Evolutionary conservation across 768 basidiomycete species (phyloP).

Genomic region (Lactarius deliciosus): DNA sequence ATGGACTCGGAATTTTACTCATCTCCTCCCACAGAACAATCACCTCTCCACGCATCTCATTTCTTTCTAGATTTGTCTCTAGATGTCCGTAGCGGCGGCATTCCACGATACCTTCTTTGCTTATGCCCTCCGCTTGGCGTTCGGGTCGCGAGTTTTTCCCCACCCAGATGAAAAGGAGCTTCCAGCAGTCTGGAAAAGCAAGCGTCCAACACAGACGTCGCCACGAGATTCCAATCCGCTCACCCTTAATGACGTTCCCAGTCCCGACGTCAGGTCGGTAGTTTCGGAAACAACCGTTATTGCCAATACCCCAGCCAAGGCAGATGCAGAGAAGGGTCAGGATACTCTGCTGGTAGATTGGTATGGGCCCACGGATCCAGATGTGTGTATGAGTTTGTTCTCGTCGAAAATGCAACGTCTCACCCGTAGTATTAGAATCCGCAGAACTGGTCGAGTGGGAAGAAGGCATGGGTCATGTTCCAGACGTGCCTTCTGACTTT

Average conservation of each 20-base stretch:
- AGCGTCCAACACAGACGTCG: slow-evolving; percentile 12
- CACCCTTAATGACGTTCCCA: background rate
- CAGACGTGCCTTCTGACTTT: slow-evolving; percentile 39
- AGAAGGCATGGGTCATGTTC: slow-evolving; percentile 36
- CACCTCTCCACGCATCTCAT: too few relatives aligned
- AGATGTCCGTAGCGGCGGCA: slow-evolving; percentile 21
- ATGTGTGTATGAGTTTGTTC: slow-evolving; percentile 13
- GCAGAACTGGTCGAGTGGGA: slow-evolving; percentile 37
- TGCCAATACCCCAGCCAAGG: background rate
- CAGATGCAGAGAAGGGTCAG: slow-evolving; percentile 17
- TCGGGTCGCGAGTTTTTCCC: slow-evolving; percentile 31
- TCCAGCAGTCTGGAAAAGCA: slow-evolving; percentile 25
- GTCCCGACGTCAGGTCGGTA: slow-evolving; percentile 2
- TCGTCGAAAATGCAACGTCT: background rate
- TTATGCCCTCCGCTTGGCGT: slow-evolving; percentile 35
- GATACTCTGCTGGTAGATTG: slow-evolving; percentile 34
- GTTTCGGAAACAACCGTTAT: slow-evolving; percentile 1
- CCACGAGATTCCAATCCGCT: background rate
- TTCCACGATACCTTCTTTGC: slow-evolving; percentile 37
- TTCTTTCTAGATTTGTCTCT: too few relatives aligned
- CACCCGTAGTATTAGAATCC: slow-evolving; percentile 8
- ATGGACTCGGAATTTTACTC: background rate
- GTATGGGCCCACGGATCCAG: slow-evolving; percentile 32
- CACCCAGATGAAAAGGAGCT: slow-evolving; percentile 27
- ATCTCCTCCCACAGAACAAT: slow-evolving; percentile 4